Percentiles rank a stretch among this genome's conserved stretches.
Conservation (phyloP, 208 protist genomes). For the Trypanosoma cruzi region DNA sequence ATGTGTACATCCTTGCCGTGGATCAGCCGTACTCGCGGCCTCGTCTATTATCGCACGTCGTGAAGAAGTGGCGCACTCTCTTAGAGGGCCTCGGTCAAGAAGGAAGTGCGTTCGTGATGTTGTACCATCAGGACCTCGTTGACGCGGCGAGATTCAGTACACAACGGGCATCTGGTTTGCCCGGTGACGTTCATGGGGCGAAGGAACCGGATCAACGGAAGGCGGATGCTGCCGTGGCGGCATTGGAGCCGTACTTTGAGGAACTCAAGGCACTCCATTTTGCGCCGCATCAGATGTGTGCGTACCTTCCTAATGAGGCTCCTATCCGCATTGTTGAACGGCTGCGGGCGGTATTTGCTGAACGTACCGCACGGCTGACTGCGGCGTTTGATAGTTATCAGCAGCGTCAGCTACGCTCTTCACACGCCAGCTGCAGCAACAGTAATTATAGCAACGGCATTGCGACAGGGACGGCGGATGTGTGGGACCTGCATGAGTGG, state of each 20-base stretch:
- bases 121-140: slow-evolving; percentile 61
- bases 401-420: slow-evolving; percentile 15
- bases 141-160: slow-evolving; percentile 31
- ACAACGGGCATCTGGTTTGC: slow-evolving; percentile 1
- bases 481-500: slow-evolving; percentile 54
- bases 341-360: slow-evolving; percentile 46
- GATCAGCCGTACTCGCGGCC: slow-evolving; percentile 55
- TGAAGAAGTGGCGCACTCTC: slow-evolving; percentile 52
- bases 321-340: slow-evolving; percentile 66
- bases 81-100: slow-evolving; percentile 47
- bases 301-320: slow-evolving; percentile 67
- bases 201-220: slow-evolving; percentile 34
- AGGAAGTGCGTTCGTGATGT: slow-evolving; percentile 52
- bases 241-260: slow-evolving; percentile 65
- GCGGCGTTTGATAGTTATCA: slow-evolving; percentile 36
- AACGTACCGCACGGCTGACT: slow-evolving; percentile 30
- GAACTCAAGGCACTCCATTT: slow-evolving; percentile 64
- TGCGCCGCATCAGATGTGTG: slow-evolving; percentile 62
- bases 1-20: slow-evolving; percentile 67
- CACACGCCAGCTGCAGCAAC: neutral
- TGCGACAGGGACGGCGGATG: neutral
- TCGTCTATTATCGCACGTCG: slow-evolving; percentile 48
- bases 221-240: slow-evolving; percentile 36
- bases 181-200: neutral
- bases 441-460: neutral